These are phyloP conservation scores for Eutrema yunnanense DNA, from an alignment of 345 rosid genomes.

Conservation along the genomic window DNA sequence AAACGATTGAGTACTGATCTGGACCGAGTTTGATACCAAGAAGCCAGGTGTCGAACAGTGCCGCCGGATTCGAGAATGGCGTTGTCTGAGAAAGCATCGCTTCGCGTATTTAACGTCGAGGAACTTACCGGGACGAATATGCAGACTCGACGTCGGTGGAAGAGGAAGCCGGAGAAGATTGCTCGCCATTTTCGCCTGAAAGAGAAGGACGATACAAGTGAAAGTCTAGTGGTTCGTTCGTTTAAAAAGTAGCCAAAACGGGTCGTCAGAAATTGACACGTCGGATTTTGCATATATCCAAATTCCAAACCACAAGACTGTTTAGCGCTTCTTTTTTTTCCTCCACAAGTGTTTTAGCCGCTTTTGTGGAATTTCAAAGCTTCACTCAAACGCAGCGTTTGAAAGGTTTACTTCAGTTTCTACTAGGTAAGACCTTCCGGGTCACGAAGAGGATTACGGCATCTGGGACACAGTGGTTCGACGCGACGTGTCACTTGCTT, in stretches of 20 bases:
- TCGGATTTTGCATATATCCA: constrained; percentile 23
- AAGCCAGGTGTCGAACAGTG: constrained; percentile 17
- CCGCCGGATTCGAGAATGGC: constrained; percentile 19
- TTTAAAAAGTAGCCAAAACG: background rate
- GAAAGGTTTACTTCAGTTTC: background rate
- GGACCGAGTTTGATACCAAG: constrained; percentile 41
- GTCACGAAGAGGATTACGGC: background rate
- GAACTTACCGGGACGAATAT: constrained; percentile 10
- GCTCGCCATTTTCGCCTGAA: constrained; percentile 38
- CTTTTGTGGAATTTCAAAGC: constrained; percentile 7
- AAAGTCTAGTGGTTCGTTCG: constrained; percentile 14
- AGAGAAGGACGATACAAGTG: background rate
- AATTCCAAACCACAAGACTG: background rate
- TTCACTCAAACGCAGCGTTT: constrained; percentile 11
- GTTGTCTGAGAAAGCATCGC: constrained; percentile 19
- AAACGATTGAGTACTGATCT: constrained; percentile 36
- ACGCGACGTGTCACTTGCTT: constrained; percentile 15
- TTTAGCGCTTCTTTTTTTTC: too few species aligned
- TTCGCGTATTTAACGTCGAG: constrained; percentile 16
- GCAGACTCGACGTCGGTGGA: constrained; percentile 30
- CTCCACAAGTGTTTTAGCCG: background rate
- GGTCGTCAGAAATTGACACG: constrained; percentile 16
- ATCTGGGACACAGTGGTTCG: background rate
- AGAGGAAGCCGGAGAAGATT: constrained; percentile 39
- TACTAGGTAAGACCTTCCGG: background rate